Evolutionary conservation across 2,329 filamentous ascomycete genomes (phyloP).

Genomic region (Aspergillus ibericus): DNA sequence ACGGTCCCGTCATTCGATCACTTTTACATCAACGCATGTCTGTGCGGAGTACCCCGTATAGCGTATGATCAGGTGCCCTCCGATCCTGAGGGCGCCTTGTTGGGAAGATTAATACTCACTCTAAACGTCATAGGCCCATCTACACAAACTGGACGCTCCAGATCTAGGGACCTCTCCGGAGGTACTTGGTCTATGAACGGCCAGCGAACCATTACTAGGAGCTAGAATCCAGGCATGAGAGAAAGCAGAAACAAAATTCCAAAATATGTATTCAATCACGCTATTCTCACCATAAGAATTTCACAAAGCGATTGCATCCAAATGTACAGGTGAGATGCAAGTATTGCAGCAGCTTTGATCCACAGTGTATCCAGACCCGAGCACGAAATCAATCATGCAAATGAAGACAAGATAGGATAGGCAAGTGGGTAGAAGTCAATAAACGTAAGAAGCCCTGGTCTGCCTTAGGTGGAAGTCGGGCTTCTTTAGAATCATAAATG

Average conservation of each 20-base stretch:
- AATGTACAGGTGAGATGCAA: slow-evolving; percentile 11
- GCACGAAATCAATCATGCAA: neutral
- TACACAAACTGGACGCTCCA: too few species aligned
- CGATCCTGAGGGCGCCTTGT: too few species aligned
- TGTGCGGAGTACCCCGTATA: neutral
- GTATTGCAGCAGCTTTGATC: neutral
- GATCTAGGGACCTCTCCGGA: too few species aligned
- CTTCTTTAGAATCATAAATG: slow-evolving; percentile 9
- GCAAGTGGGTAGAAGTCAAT: slow-evolving; percentile 1
- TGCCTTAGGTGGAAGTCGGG: neutral
- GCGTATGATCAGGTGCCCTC: too few species aligned
- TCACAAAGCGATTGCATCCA: neutral
- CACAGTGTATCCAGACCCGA: slow-evolving; percentile 8
- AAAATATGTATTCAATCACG: slow-evolving; percentile 5
- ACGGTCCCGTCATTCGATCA: neutral
- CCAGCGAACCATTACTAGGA: too few species aligned
- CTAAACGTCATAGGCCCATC: too few species aligned
- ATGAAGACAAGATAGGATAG: neutral
- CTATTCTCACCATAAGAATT: slow-evolving; percentile 4
- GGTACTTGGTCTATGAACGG: too few species aligned
- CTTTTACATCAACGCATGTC: neutral
- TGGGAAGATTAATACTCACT: too few species aligned
- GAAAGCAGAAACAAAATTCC: neutral
- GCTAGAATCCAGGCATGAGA: neutral
- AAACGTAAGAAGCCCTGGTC: neutral